A percentile compares a stretch with the other conserved stretches of the same genome.
phyloP scores from a whole-genome alignment of 805 yeast species.

The Suhomyces sp. region DNA sequence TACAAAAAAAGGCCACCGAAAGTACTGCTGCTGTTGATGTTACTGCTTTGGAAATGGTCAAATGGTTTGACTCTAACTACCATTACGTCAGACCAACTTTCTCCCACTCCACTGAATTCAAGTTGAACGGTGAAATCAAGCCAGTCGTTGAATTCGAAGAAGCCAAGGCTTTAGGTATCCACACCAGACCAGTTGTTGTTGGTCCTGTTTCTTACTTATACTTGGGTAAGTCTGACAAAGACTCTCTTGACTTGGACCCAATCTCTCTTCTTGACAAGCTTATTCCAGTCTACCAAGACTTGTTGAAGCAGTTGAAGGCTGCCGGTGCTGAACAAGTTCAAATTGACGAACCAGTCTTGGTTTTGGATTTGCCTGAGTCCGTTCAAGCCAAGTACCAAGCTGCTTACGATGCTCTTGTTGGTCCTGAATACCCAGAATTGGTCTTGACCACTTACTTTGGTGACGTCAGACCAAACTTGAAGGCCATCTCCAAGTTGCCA shows the following conservation, averaged over 20 bases:
- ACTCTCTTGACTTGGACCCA: constrained; percentile 92
- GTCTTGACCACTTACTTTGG: constrained; percentile 93
- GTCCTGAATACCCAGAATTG: constrained; percentile 70
- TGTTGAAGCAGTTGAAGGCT: constrained; percentile 78
- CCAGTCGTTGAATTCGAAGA: constrained; percentile 97
- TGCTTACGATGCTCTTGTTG: constrained; percentile 71
- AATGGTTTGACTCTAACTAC: constrained; percentile 99
- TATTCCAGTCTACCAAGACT: constrained; percentile 89
- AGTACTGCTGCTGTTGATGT: constrained; percentile 90
- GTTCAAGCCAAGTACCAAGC: constrained; percentile 84
- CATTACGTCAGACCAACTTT: constrained; percentile 99
- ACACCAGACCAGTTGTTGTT: constrained; percentile 94
- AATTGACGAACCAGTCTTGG: constrained; percentile 96
- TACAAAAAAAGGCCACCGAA: constrained; percentile 93
- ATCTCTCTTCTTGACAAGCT: constrained; percentile 83
- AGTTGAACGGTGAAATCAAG: constrained; percentile 79
- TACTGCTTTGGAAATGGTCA: constrained; percentile 98
- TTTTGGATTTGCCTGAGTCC: constrained; percentile 83
- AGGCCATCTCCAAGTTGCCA: constrained; percentile 84
- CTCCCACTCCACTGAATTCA: constrained; percentile 91
- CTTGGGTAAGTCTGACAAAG: constrained; percentile 98
- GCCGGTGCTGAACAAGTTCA: constrained; percentile 97
- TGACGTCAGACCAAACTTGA: constrained; percentile 95
- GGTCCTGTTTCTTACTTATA: constrained; percentile 95
- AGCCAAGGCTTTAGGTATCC: constrained; percentile 94